phyloP scores from a whole-genome alignment of 495 filamentous ascomycete species.

The Parathielavia hyrcaniae region DNA sequence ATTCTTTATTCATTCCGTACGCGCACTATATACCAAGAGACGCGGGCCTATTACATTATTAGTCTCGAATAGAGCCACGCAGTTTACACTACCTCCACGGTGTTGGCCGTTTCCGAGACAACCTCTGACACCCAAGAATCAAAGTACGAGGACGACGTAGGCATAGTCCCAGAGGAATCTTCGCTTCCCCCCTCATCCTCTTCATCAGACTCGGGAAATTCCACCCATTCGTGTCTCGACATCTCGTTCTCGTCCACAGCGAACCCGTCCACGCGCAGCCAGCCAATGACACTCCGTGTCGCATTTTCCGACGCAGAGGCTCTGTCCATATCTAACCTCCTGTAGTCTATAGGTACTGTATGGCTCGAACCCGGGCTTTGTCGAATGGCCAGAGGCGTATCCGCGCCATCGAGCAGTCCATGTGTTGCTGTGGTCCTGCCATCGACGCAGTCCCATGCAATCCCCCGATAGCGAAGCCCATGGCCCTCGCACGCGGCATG shows the following conservation, averaged over 20 bases:
- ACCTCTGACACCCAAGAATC: no score
- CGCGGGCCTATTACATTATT: no score
- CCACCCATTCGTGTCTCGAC: conserved; percentile 23
- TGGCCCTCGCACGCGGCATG: conserved; percentile 17
- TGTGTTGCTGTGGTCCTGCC: neutral
- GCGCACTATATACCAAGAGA: no score
- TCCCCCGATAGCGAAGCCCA: conserved; percentile 18
- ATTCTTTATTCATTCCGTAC: no score
- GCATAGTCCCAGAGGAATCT: no score
- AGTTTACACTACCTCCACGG: no score
- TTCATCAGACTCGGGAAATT: conserved; percentile 19
- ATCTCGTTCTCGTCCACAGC: conserved; percentile 10
- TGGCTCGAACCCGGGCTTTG: neutral
- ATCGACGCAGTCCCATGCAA: conserved; percentile 13
- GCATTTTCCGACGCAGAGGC: conserved; percentile 18
- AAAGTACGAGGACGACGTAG: no score
- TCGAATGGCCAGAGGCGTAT: no score
- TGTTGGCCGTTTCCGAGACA: no score
- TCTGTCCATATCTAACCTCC: conserved; percentile 9
- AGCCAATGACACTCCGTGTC: conserved; percentile 15
- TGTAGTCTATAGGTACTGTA: conserved; percentile 7
- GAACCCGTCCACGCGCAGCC: conserved; percentile 9
- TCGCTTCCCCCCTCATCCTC: neutral
- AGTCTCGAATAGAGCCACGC: no score
- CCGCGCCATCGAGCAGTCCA: neutral